Conservation (phyloP, 176 grass and related monocot genomes). For the Raddia guianensis region DNA sequence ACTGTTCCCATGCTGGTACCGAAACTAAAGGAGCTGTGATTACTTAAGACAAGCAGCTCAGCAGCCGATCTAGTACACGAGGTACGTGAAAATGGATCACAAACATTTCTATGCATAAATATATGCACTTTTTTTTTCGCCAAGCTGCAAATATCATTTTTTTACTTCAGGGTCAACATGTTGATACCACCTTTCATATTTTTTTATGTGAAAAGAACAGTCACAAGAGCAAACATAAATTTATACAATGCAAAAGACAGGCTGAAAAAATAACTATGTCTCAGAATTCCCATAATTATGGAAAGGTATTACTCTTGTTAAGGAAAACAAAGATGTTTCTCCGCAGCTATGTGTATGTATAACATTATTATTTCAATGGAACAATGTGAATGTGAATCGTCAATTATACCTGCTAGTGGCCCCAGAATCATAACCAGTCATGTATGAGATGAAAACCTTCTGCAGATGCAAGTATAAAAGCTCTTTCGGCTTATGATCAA, state of each 20-base stretch:
- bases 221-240: slow-evolving; percentile 19
- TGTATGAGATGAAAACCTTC: slow-evolving; percentile 88
- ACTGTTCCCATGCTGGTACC: too few relatives aligned
- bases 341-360: background rate
- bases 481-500: slow-evolving; percentile 91
- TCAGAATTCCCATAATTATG: slow-evolving; percentile 19
- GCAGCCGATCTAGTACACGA: slow-evolving; percentile 17
- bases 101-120: slow-evolving; percentile 2
- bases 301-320: slow-evolving; percentile 19
- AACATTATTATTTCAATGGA: slow-evolving; percentile 1
- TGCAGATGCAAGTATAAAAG: slow-evolving; percentile 87
- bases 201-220: slow-evolving; percentile 18
- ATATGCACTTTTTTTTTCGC: slow-evolving; percentile 9
- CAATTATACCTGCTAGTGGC: slow-evolving; percentile 80
- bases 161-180: background rate
- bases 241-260: slow-evolving; percentile 8
- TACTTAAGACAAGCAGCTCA: slow-evolving; percentile 2
- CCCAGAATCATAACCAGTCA: slow-evolving; percentile 80
- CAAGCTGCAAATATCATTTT: slow-evolving; percentile 8
- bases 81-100: background rate
- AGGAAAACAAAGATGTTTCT: slow-evolving; percentile 9
- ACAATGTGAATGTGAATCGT: background rate
- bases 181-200: background rate
- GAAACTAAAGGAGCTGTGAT: background rate
- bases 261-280: slow-evolving; percentile 25